Percentiles rank a stretch among this genome's conserved stretches.
Conservation (phyloP, 148 eudicot genomes). For the Silene latifolia region DNA sequence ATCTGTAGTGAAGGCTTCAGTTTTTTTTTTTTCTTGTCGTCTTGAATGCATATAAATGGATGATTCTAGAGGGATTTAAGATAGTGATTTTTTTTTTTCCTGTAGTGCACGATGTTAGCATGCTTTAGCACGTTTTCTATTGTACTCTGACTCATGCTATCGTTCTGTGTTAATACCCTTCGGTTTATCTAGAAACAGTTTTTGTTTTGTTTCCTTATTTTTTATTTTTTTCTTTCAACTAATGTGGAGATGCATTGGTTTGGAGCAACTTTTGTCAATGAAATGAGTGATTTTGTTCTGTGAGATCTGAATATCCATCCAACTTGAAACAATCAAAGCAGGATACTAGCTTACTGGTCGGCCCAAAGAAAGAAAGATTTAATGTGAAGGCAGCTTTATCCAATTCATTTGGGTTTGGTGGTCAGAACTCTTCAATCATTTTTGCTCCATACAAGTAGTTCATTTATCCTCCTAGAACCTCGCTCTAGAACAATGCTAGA, state of each 20-base stretch:
- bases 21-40: too few species aligned
- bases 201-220: not conserved
- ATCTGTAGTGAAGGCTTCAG: too few species aligned
- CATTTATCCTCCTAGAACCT: constrained; percentile 18
- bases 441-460: constrained; percentile 85
- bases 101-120: too few species aligned
- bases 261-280: too few species aligned
- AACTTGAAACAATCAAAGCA: constrained; percentile 32
- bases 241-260: not conserved
- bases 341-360: constrained; percentile 80
- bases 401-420: constrained; percentile 97
- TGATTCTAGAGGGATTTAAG: too few species aligned
- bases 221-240: not conserved
- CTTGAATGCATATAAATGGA: too few species aligned
- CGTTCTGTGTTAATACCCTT: too few species aligned
- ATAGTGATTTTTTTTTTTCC: too few species aligned
- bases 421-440: constrained; percentile 91
- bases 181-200: too few species aligned
- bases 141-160: too few species aligned
- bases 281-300: not conserved
- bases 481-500: constrained; percentile 20
- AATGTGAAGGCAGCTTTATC: constrained; percentile 86
- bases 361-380: constrained; percentile 72
- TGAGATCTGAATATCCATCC: constrained; percentile 19
- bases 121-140: too few species aligned